A percentile compares a stretch with the other conserved stretches of the same genome.
Conservation (phyloP, 192 early-diverging fungal genomes). For the Linnemannia zychae region DNA sequence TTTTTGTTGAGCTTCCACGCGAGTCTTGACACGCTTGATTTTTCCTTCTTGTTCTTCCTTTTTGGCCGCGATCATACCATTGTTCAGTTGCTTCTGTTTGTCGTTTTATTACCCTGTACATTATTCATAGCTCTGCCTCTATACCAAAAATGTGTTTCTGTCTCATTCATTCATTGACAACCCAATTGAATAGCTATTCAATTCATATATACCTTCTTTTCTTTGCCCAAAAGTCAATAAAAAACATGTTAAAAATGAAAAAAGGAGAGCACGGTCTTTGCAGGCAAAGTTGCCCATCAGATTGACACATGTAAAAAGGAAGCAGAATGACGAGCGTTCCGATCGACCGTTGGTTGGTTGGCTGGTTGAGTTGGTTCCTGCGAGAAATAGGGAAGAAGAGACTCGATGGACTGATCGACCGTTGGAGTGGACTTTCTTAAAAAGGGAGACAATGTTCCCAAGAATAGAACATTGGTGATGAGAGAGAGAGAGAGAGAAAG, state of each 20-base stretch:
- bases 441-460: slow-evolving; percentile 5
- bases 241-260: slow-evolving; percentile 6
- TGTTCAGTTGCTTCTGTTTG: not conserved
- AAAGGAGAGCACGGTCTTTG: not conserved
- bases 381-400: not conserved
- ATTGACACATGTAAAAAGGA: not conserved
- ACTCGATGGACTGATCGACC: not conserved
- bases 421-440: not conserved
- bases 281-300: not conserved
- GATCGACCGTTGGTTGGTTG: not conserved
- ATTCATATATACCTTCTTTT: not conserved
- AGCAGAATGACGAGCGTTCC: not conserved
- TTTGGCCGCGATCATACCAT: not conserved
- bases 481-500: not conserved
- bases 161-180: not conserved
- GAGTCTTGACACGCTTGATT: not conserved
- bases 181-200: not conserved
- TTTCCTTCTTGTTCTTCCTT: not conserved
- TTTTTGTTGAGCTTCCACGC: not conserved
- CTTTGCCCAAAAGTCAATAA: not conserved
- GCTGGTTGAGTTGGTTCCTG: not conserved
- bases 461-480: not conserved
- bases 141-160: slow-evolving; percentile 7
- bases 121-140: not conserved
- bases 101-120: not conserved